These are phyloP conservation scores for Cicer chorassanicum DNA, from an alignment of 306 rosid genomes.

Conservation along the genomic window DNA sequence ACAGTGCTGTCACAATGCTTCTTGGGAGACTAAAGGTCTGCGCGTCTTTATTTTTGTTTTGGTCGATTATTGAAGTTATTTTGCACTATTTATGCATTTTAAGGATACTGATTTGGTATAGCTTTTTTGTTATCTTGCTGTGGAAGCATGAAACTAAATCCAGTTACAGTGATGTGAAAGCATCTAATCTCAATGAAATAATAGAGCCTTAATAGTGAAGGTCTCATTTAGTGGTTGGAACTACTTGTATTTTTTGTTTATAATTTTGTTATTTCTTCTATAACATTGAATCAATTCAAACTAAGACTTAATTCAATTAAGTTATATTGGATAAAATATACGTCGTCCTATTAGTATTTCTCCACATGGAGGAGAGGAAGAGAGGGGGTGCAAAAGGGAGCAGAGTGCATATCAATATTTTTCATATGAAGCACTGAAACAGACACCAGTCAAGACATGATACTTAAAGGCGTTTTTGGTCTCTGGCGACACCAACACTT, in stretches of 20 bases:
- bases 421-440: neutral
- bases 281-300: neutral
- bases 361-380: neutral
- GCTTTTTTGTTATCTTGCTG: no score
- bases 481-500: neutral
- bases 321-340: neutral
- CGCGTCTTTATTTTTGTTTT: neutral
- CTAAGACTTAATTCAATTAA: neutral
- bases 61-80: slow-evolving; percentile 16
- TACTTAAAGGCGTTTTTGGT: neutral
- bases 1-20: slow-evolving; percentile 92
- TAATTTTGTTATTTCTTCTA: slow-evolving; percentile 25
- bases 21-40: slow-evolving; percentile 95
- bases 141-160: no score
- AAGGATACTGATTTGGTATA: no score
- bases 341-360: neutral
- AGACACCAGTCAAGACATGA: neutral
- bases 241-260: slow-evolving; percentile 13
- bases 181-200: no score
- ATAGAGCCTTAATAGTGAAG: no score
- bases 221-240: neutral
- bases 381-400: neutral
- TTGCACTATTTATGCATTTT: neutral
- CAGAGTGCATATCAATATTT: neutral
- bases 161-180: no score